Conservation (phyloP, 75 land plant species). For the Picea glauca region DNA sequence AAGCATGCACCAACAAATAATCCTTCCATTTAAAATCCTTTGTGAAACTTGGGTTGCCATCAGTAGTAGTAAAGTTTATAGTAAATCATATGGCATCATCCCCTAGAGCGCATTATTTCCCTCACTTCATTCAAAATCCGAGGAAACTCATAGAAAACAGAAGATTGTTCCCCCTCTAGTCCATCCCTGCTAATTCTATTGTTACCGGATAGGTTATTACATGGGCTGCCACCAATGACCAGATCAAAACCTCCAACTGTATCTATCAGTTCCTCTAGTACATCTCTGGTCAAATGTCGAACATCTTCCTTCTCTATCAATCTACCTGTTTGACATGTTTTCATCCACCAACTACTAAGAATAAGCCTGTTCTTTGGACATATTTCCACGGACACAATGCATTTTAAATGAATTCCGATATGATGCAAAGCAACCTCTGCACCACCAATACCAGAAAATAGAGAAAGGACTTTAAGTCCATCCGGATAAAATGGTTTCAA, state of each 20-base stretch:
- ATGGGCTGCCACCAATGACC: slow-evolving; percentile 85
- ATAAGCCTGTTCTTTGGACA: slow-evolving; percentile 38
- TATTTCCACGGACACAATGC: slow-evolving; percentile 33
- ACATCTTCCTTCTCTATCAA: slow-evolving; percentile 61
- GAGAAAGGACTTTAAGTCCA: slow-evolving; percentile 31
- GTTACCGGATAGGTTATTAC: slow-evolving; percentile 81
- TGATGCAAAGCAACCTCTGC: slow-evolving; percentile 41
- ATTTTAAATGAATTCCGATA: slow-evolving; percentile 25
- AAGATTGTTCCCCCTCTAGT: slow-evolving; percentile 61
- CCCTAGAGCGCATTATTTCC: slow-evolving; percentile 25
- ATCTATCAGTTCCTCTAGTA: slow-evolving; percentile 32
- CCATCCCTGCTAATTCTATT: slow-evolving; percentile 68
- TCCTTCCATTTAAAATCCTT: too few relatives aligned
- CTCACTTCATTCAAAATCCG: slow-evolving; percentile 72
- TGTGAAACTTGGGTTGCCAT: too few relatives aligned
- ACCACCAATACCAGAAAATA: slow-evolving; percentile 45
- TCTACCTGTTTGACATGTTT: slow-evolving; percentile 62
- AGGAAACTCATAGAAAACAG: slow-evolving; percentile 72
- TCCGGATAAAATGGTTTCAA: slow-evolving; percentile 30
- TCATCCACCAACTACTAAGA: slow-evolving; percentile 79
- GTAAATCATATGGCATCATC: too few relatives aligned
- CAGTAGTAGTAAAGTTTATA: too few relatives aligned
- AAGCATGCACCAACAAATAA: too few relatives aligned
- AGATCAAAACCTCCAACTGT: slow-evolving; percentile 74
- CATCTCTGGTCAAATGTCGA: slow-evolving; percentile 32